phyloP scores from a whole-genome alignment of 768 basidiomycete genomes.

The Leccinum sublutescens region DNA sequence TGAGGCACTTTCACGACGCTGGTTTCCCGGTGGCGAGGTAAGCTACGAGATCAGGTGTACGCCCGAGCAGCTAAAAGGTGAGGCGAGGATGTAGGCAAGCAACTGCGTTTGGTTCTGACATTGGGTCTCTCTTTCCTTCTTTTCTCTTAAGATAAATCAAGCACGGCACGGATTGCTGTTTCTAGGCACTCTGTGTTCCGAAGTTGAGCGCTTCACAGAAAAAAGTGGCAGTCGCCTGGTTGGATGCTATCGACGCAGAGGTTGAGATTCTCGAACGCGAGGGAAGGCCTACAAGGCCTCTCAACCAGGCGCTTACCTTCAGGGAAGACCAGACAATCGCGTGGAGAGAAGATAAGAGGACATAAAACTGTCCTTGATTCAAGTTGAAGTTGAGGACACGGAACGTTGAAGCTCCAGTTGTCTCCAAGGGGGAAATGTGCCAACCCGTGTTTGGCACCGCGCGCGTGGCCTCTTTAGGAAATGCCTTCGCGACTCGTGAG shows the following conservation, averaged over 20 bases:
- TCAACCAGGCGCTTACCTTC: slow-evolving; percentile 48
- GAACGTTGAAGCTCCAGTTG: slow-evolving; percentile 22
- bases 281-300: slow-evolving; percentile 15
- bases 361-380: too few relatives aligned
- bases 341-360: slow-evolving; percentile 51
- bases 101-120: too few relatives aligned
- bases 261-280: slow-evolving; percentile 36
- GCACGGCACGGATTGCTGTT: slow-evolving; percentile 59
- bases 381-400: too few relatives aligned
- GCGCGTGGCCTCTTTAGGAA: background rate
- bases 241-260: slow-evolving; percentile 50
- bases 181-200: slow-evolving; percentile 49
- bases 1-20: slow-evolving; percentile 52
- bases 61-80: slow-evolving; percentile 42
- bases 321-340: slow-evolving; percentile 47
- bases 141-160: slow-evolving; percentile 57
- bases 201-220: slow-evolving; percentile 44
- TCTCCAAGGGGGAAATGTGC: too few relatives aligned
- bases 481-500: too few relatives aligned
- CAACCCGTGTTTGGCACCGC: too few relatives aligned
- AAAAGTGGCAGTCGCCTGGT: slow-evolving; percentile 42
- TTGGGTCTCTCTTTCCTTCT: too few relatives aligned
- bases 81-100: background rate
- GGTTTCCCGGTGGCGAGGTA: slow-evolving; percentile 60
- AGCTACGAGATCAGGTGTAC: slow-evolving; percentile 47